A percentile compares a stretch with the other conserved stretches of the same genome.
Evolutionary conservation across 2,329 filamentous ascomycete genomes (phyloP).

Genomic region (Verticillium alfalfae): DNA sequence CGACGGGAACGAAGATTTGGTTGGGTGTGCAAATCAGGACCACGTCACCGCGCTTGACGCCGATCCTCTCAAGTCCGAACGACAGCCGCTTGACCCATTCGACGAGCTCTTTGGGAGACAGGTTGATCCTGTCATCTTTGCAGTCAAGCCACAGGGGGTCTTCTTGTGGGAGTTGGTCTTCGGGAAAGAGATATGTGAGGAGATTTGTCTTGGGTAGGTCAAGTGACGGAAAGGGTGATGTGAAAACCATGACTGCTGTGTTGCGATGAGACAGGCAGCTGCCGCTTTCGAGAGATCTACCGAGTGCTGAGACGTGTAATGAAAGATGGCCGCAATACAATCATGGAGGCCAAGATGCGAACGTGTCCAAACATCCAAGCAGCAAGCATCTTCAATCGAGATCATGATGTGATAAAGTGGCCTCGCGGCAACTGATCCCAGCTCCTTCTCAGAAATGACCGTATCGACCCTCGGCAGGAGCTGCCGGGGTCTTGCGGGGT

Average conservation of each 20-base stretch:
- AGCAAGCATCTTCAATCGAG: not conserved
- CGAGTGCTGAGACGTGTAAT: too few relatives aligned
- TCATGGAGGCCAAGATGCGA: not conserved
- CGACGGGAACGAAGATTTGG: slow-evolving; percentile 48
- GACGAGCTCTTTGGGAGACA: slow-evolving; percentile 42
- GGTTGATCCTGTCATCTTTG: slow-evolving; percentile 30
- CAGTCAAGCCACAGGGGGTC: slow-evolving; percentile 50
- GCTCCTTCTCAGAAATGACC: not conserved
- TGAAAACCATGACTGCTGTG: slow-evolving; percentile 30
- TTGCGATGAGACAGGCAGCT: not conserved
- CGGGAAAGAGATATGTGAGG: slow-evolving; percentile 28
- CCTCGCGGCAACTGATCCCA: not conserved
- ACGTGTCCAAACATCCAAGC: not conserved
- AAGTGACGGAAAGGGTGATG: slow-evolving; percentile 33
- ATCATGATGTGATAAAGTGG: not conserved
- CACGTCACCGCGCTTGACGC: slow-evolving; percentile 40
- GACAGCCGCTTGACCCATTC: slow-evolving; percentile 47
- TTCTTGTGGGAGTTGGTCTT: slow-evolving; percentile 24
- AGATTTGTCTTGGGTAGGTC: slow-evolving; percentile 40
- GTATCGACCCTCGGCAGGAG: not conserved
- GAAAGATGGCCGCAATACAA: too few relatives aligned
- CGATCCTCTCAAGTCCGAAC: slow-evolving; percentile 38
- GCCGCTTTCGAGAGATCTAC: too few relatives aligned
- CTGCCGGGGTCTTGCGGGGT: not conserved
- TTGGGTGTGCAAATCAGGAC: slow-evolving; percentile 50